Base-by-base conservation (phyloP, 108 stramenopile species). In the Nitzschia palea region DNA sequence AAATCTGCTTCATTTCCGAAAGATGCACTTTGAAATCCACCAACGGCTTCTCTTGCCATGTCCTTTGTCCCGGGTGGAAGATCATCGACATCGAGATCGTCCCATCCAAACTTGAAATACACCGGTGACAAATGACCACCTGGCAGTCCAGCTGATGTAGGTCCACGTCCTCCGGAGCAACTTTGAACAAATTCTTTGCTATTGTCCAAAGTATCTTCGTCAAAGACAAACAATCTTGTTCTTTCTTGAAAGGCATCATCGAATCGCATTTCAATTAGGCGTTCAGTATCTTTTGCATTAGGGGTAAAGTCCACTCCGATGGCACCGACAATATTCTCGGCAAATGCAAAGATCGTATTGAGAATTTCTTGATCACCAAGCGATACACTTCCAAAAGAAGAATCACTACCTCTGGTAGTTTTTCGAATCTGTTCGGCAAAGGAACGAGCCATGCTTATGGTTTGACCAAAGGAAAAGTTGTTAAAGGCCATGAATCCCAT, bases 41-140 rank as follows among this genome's bases (percentile, higher is more conserved):
- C 88, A 30, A 77, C 65, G 18, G 80, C 83, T 31, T 85, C 73
- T 52, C 60, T 74, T n/a, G 87, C 91, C 69, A 93, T 79, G n/a
- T 73, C 76, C 54, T 71, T 68, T 14, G 83, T 77, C 60, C 85
- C 86, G 20, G 74, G 51, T 23, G 88, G 83, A 4, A 55, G 10
- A 54, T 71, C 64, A n/a, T 68, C 71, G 29, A 47, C 29, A n/a
- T 35, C 45, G 37, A 81, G 32, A 45, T 87, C 85, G 31, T 90
- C 82, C 35, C 87, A 20, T 23, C 70, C 78, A 0, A 86, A 69
- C 44, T 85, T 80, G 37, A 93, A 78, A 54, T 66, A 93, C 4
- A 93, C 91, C 3, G 91, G 88, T 8, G 86, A 71, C 52, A 93
- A 74, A 68, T 93, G 91, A 28, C 74, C 83, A 25, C 91, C 91